Conservation (phyloP, 2,329 filamentous ascomycete genomes). For the Pseudogymnoascus sp. region DNA sequence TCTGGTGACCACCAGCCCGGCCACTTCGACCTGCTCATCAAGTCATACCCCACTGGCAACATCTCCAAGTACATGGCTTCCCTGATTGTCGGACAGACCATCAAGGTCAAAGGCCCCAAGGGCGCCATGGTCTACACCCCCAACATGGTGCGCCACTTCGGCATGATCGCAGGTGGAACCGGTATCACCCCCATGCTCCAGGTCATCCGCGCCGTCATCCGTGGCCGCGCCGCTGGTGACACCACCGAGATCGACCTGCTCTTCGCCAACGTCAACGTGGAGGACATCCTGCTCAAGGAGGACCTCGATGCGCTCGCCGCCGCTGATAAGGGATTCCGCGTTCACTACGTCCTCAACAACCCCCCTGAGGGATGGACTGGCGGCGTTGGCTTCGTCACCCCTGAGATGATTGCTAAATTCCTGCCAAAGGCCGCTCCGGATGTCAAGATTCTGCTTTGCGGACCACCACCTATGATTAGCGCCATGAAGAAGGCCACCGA, state of each 20-base stretch:
- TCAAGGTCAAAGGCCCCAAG: slow-evolving; percentile 90
- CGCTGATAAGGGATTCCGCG: slow-evolving; percentile 72
- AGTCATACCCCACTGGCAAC: slow-evolving; percentile 95
- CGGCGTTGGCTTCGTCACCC: slow-evolving; percentile 88
- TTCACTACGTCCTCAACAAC: slow-evolving; percentile 96
- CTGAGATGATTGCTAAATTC: slow-evolving; percentile 88
- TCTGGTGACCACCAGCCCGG: slow-evolving; percentile 82
- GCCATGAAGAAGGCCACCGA: slow-evolving; percentile 96
- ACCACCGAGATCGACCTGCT: slow-evolving; percentile 86
- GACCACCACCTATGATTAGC: slow-evolving; percentile 91
- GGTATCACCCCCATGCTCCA: slow-evolving; percentile 99
- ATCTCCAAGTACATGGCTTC: slow-evolving; percentile 89
- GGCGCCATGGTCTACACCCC: slow-evolving; percentile 96
- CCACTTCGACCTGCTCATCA: slow-evolving; percentile 94
- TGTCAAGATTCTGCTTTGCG: slow-evolving; percentile 90
- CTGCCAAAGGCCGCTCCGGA: slow-evolving; percentile 77
- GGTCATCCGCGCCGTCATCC: slow-evolving; percentile 82
- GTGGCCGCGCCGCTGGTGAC: slow-evolving; percentile 70
- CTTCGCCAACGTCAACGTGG: slow-evolving; percentile 89
- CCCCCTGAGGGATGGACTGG: slow-evolving; percentile 87
- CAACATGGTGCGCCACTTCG: slow-evolving; percentile 93
- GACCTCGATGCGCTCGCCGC: slow-evolving; percentile 73
- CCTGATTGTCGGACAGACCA: slow-evolving; percentile 73
- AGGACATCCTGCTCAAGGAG: slow-evolving; percentile 90
- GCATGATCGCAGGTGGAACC: slow-evolving; percentile 96